Evolutionary conservation across 2,329 filamentous ascomycete genomes (phyloP).

Genomic region (Fusarium tricinctum): DNA sequence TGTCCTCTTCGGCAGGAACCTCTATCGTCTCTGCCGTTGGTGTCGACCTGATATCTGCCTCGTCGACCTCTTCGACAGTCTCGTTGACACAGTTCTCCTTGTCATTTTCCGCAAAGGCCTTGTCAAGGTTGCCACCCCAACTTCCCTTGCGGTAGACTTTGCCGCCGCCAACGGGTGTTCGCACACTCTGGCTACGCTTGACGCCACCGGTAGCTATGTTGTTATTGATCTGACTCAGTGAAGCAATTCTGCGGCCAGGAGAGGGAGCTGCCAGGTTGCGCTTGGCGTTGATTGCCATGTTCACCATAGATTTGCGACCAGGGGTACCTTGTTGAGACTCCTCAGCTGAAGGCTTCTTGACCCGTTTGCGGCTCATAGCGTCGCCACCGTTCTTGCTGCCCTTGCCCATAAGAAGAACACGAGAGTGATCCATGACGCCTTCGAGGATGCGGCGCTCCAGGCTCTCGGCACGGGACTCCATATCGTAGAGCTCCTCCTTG

Average conservation of each 20-base stretch:
- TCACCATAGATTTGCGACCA: constrained; percentile 59
- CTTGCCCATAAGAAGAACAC: constrained; percentile 86
- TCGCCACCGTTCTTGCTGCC: constrained; percentile 64
- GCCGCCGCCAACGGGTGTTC: constrained; percentile 64
- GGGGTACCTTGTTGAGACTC: constrained; percentile 44
- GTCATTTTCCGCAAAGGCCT: constrained; percentile 67
- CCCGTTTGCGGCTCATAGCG: constrained; percentile 71
- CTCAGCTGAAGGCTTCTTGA: constrained; percentile 58
- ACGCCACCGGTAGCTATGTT: constrained; percentile 76
- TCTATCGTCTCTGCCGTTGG: constrained; percentile 37
- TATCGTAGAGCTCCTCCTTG: constrained; percentile 89
- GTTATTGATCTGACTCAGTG: constrained; percentile 88
- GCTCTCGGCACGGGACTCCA: constrained; percentile 89
- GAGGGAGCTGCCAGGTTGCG: constrained; percentile 62
- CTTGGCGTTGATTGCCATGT: constrained; percentile 68
- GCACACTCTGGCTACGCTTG: constrained; percentile 83
- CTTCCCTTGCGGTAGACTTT: constrained; percentile 74
- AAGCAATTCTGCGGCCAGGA: constrained; percentile 82
- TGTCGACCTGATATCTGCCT: constrained; percentile 48
- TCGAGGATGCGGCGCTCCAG: constrained; percentile 94
- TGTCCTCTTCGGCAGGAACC: constrained; percentile 45
- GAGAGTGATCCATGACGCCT: constrained; percentile 95
- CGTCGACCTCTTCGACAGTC: constrained; percentile 69
- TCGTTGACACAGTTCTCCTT: constrained; percentile 76
- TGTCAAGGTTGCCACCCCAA: constrained; percentile 70